These are phyloP conservation scores for Backusella tuberculispora DNA, from an alignment of 192 early-diverging fungal genomes.

Conservation along the genomic window DNA sequence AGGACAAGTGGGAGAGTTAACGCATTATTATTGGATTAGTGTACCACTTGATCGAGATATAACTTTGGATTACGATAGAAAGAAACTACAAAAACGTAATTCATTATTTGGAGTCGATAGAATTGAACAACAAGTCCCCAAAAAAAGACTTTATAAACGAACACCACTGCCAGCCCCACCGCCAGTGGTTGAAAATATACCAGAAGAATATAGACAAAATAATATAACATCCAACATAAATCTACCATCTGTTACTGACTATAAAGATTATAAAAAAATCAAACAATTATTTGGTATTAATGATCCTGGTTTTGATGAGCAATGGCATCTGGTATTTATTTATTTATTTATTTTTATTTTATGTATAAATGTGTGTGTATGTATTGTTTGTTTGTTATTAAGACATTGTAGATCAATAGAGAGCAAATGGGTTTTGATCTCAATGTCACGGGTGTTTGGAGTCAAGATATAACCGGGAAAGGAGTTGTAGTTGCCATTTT, in stretches of 20 bases:
- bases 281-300: slow-evolving; percentile 53
- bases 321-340: slow-evolving; percentile 80
- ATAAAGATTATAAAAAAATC: slow-evolving; percentile 22
- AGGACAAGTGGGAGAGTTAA: slow-evolving; percentile 71
- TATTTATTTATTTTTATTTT: neutral
- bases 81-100: neutral
- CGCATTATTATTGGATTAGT: slow-evolving; percentile 67
- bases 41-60: slow-evolving; percentile 36
- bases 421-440: slow-evolving; percentile 75
- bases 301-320: slow-evolving; percentile 77
- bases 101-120: slow-evolving; percentile 6
- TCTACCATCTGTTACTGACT: neutral
- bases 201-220: slow-evolving; percentile 28
- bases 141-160: slow-evolving; percentile 22
- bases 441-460: slow-evolving; percentile 94
- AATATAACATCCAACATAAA: neutral
- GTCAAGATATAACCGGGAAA: slow-evolving; percentile 85
- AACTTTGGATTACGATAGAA: neutral
- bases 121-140: slow-evolving; percentile 29
- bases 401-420: slow-evolving; percentile 43
- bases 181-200: slow-evolving; percentile 30
- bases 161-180: neutral
- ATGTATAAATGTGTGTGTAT: neutral
- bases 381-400: neutral
- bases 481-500: slow-evolving; percentile 88